Base-by-base conservation (phyloP, 331 rosid genomes). In the Telfairia occidentalis region DNA sequence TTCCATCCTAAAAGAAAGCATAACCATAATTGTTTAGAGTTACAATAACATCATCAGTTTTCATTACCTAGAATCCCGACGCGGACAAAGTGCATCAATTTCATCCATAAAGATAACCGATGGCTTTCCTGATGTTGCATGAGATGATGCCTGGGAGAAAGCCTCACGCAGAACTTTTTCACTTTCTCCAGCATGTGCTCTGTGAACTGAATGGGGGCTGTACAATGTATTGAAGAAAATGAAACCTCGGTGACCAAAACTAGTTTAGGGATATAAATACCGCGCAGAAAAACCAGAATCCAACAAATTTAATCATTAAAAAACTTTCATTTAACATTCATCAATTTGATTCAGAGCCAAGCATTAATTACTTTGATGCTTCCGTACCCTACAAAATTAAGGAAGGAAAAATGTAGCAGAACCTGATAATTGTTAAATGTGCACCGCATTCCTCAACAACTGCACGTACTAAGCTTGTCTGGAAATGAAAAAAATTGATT, bases 401-500 rank as follows among this genome's bases (percentile, higher is more conserved):
- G 19, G 71, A 61, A 52, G 43, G 11, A 34, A 78, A 78, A 46
- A 19, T 11, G 43, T 15, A 30, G 57, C 29, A 42, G 80, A 79
- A 91, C 97, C 96, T 95, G 78, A 91, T 86, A 43, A 80, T 74
- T 46, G 83, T 87, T 79, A 91, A 79, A 86, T 87, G 90, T 21
- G 98, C 98, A 60, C 83, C 92, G 9, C 93, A 85, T 84, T 95
- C 98, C 75, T 16, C 82, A 81, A 95, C 97, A 75, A 90, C 87
- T 24, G 96, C 96, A 43, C 93, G 87, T 37, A 91, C 97, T 86
- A 94, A 84, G 86, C 96, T 89, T 76, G 97, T 91, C 97, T 94
- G 78, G 37, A 50, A 83, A 37, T 35, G 73, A 54, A 57, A 55
- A 48, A 49, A 50, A 67, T 48, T n/a, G 35, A 65, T 61, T 49